Evolutionary conservation across 129 eudicot genomes (phyloP), one percentile per base, ranked within the genome.

Genomic region (Rutidosis leptorrhynchoides): DNA sequence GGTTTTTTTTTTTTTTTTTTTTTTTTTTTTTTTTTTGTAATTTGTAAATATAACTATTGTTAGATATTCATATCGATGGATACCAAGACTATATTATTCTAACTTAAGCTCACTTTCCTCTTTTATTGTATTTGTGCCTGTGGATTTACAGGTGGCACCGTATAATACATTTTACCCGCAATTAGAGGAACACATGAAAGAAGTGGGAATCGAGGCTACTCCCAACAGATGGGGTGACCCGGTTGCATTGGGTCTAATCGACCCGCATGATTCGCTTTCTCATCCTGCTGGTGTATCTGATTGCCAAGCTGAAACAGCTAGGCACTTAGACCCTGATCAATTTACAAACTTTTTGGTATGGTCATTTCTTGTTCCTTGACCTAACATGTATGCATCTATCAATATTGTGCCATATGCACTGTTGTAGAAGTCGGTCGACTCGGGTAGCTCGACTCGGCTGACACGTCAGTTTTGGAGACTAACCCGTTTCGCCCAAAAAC

Each of bases 201-300:
- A 89, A 94, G 97, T 83, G 52, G 99, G 99, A 51, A 64, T 94
- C 58, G 95, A 82, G 77, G 75, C 95, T 37, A 81, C 75, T 28
- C 77, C 89, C 52, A 94, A 89, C 77, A 86, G 85, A 76, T 94
- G 99, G 99, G 89, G 77, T 62, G 95, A 89, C 68, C 90, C 95
- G 17, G 72, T 94, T 74, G 88, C 95, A 37, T 82, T 94, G 69
- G 99, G 99, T 17, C 68, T 89, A 74, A 83, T 94, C 49, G 99
- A 94, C 72, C 99, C 99, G n/a, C 99, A 94, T 73, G 99, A 94
- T 84, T 94, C 99, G 65, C 73, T 84, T 64, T 94, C 99, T 65
- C 99, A 94, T 80, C 97, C 99, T 27, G 99, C 95, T 64, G 99
- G 99, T 63, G 82, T 83, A 6, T 86, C 97, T 19, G 99, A 94